Evolutionary conservation across 2,329 filamentous ascomycete species (phyloP).

Genomic region (Nannizzia gypsea): DNA sequence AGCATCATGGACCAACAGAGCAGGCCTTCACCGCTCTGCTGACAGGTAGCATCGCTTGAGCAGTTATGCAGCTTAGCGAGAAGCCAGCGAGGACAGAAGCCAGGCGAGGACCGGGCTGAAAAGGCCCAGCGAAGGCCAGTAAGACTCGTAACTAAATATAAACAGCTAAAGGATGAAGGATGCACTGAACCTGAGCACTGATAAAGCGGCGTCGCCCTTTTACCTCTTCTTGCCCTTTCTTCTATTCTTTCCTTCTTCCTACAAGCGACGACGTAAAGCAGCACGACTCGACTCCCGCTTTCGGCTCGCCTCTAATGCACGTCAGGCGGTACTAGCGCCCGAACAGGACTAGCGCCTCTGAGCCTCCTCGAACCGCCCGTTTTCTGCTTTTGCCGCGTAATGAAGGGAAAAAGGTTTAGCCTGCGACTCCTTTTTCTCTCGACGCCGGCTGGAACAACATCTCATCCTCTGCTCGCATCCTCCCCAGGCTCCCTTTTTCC

Average conservation of each 20-base stretch:
- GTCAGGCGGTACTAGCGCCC: not conserved
- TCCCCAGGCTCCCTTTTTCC: too few species aligned
- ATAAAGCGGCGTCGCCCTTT: not conserved
- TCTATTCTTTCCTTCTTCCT: too few species aligned
- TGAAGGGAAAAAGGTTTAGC: too few species aligned
- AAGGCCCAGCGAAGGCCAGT: too few species aligned
- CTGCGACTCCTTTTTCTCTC: not conserved
- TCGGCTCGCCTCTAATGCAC: not conserved
- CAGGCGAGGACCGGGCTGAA: too few species aligned
- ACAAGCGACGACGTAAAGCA: not conserved
- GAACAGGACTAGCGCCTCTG: not conserved
- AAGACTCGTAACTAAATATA: too few species aligned
- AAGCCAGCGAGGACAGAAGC: too few species aligned
- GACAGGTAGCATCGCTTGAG: not conserved
- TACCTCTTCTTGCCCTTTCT: not conserved
- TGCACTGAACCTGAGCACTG: too few species aligned
- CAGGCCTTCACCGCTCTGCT: not conserved
- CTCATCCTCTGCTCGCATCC: not conserved
- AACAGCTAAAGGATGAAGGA: too few species aligned
- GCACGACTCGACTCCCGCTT: not conserved
- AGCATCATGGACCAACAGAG: too few species aligned
- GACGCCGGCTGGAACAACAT: not conserved
- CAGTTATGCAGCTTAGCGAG: not conserved
- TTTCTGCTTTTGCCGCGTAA: constrained; percentile 4
- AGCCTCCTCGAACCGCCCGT: constrained; percentile 1